Base-by-base conservation (phyloP, 805 yeast genomes). In the Lachancea lanzarotensis region DNA sequence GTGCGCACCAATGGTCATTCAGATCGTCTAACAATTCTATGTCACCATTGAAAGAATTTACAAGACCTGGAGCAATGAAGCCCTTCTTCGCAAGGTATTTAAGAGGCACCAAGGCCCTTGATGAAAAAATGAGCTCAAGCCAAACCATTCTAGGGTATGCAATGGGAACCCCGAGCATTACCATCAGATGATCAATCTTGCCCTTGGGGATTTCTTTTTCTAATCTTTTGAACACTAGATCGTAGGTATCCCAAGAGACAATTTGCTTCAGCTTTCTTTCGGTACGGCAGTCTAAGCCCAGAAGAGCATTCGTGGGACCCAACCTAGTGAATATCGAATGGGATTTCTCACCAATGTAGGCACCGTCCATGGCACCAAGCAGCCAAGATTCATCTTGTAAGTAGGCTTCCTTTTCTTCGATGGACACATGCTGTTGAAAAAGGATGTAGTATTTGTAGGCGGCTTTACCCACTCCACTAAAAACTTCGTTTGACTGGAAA, bases 1-100 rank as follows among this genome's bases (percentile, higher is more conserved):
- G 74, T 3, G 96, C 82, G 63, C 97, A 89, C 98, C 98, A 91
- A 67, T 91, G 98, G 62, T 91, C 98, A 59, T 89, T 82, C 64
- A 93, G 72, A 62, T 91, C 98, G 60, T 93, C 98, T 52, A 93
- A 73, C 13, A 91, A 78, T 66, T 91, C 98, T 5, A 91, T 81
- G 34, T 84, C 79, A 1, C 97, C 97, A 60, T 90, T 96, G 57
- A 90, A 91, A 54, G 86, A 93, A 59, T 93, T 91, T 20, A 88
- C 88, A 29, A 91, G 65, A 0, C 95, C 95, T 47, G 74, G 73
- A 40, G 80, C 75, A 30, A 81, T 60, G 34, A 84, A 65, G 2
- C 89, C 88, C 46, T 73, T 75, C 45, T 75, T 71, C 2, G 91
- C 74, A 20, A 82, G 54, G 45, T 60, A 73, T 57, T 81, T 79